Conservation (phyloP, 805 yeast species). For the Phaffomyces antillensis region DNA sequence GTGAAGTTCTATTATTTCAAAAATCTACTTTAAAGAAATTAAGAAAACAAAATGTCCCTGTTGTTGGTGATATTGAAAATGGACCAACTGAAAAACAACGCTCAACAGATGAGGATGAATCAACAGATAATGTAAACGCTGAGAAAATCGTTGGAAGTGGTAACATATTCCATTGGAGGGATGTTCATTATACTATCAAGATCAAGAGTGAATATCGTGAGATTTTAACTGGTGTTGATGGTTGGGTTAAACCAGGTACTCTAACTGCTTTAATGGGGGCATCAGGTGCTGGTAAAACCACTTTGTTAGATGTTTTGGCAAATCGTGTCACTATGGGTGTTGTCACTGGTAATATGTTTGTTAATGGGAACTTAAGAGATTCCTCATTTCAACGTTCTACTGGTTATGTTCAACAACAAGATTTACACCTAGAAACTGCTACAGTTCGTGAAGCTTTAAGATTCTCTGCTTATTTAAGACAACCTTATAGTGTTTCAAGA, state of each 20-base stretch:
- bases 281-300: constrained; percentile 79
- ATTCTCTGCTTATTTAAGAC: constrained; percentile 64
- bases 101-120: constrained; percentile 11
- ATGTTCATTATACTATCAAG: constrained; percentile 63
- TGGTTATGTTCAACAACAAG: constrained; percentile 71
- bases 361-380: constrained; percentile 55
- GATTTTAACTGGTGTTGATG: constrained; percentile 60
- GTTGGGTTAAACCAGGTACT: constrained; percentile 81
- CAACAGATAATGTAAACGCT: constrained; percentile 13
- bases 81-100: constrained; percentile 23
- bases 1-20: constrained; percentile 62
- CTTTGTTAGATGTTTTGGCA: constrained; percentile 62
- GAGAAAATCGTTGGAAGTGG: constrained; percentile 28
- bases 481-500: constrained; percentile 43
- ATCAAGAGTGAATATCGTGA: constrained; percentile 55
- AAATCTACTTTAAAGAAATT: constrained; percentile 38
- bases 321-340: constrained; percentile 66
- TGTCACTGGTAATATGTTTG: constrained; percentile 62
- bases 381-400: constrained; percentile 50
- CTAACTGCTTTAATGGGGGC: constrained; percentile 75
- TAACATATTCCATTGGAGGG: constrained; percentile 71
- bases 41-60: constrained; percentile 31
- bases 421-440: constrained; percentile 55
- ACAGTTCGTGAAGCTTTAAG: constrained; percentile 68
- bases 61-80: constrained; percentile 22